Evolutionary conservation across 1,139 yeast species (phyloP), one percentile per base, ranked within the genome.

Genomic region (Candida albicans): DNA sequence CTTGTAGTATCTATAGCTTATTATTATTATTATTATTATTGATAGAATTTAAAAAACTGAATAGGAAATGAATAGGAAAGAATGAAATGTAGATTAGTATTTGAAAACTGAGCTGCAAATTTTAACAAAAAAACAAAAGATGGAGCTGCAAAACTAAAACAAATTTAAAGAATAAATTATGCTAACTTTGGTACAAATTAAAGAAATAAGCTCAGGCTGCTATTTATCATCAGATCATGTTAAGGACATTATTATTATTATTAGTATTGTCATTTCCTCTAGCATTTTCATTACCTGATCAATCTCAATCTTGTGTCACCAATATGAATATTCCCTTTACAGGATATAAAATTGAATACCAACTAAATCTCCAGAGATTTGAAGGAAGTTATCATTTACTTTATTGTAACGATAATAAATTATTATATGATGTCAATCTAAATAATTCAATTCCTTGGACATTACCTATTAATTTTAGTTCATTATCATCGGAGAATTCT

Each of bases 311-410:
- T 11, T 51, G 54, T 37, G 42, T 51, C 4, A 43, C 49, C 2
- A 49, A 49, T 29, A 26, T 33, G 22, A 45, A 48, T 3, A 52
- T 56, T 2, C 61, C 66, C 2, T 67, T 65, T 43, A 62, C 70
- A 1, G 73, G 73, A 0, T 68, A 61, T 51, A 64, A 61, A 45
- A 48, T 67, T 18, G 71, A 67, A 43, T 50, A 58, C 36, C 70
- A 62, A 43, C 48, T 63, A 10, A 47, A 51, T 15, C 28, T 57
- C 7, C 44, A 46, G 8, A 39, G 47, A 6, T 47, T 53, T 38
- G 33, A 15, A 1, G 55, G 55, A 24, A 53, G 53, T 15, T 61
- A 52, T 37, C 64, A 57, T 42, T 50, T 68, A 32, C 46, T 65
- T 9, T 63, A 66, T 41, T 68, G 71, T 41, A 53, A 56, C 35